phyloP scores from a whole-genome alignment of 2,329 filamentous ascomycete species.

The Paraconiothyrium sp. region DNA sequence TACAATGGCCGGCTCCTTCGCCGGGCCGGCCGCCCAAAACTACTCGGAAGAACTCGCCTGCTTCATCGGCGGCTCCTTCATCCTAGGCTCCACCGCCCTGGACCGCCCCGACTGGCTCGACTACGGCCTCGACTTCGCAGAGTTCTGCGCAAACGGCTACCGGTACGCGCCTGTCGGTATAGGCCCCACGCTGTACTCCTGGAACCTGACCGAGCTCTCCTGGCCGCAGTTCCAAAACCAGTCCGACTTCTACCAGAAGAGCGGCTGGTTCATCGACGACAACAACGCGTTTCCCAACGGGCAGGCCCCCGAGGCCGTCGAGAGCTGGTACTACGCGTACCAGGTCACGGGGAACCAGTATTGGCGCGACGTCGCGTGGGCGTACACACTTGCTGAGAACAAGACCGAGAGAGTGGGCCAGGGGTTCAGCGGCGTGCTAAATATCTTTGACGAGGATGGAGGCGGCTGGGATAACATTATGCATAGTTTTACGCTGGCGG shows the following conservation, averaged over 20 bases:
- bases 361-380: conserved; percentile 34
- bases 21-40: conserved; percentile 25
- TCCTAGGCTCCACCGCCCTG: conserved; percentile 41
- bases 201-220: conserved; percentile 29
- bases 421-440: conserved; percentile 69
- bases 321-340: conserved; percentile 76
- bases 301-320: conserved; percentile 35
- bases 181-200: conserved; percentile 38
- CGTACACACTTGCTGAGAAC: conserved; percentile 69
- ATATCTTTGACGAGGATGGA: conserved; percentile 71
- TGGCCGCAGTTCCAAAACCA: conserved; percentile 23
- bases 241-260: conserved; percentile 21
- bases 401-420: conserved; percentile 67
- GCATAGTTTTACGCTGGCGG: conserved; percentile 85
- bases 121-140: conserved; percentile 40
- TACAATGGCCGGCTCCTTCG: conserved; percentile 38
- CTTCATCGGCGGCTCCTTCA: conserved; percentile 46
- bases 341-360: conserved; percentile 73
- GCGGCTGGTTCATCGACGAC: conserved; percentile 29
- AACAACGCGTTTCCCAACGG: conserved; percentile 22
- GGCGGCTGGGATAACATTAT: conserved; percentile 72
- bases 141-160: conserved; percentile 31
- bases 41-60: conserved; percentile 38
- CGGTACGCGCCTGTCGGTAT: conserved; percentile 33
- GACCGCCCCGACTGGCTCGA: conserved; percentile 35